These are phyloP conservation scores for Candida xyloterini DNA, from an alignment of 805 yeast genomes.

Conservation along the genomic window DNA sequence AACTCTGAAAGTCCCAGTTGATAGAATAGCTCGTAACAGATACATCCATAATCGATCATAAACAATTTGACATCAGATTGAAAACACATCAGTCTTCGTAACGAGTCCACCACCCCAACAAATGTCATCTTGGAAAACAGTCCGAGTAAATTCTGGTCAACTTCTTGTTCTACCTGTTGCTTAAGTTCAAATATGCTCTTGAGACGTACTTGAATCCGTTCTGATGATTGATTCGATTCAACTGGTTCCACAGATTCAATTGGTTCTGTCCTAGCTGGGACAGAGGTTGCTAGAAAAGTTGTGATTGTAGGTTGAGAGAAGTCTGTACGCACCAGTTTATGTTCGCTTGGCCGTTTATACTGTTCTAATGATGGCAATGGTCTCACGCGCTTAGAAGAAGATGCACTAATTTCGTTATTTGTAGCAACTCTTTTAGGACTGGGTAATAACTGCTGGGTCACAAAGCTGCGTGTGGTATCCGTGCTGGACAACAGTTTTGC, in stretches of 20 bases:
- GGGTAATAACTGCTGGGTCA: constrained; percentile 57
- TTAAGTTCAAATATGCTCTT: constrained; percentile 60
- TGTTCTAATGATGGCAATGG: constrained; percentile 9
- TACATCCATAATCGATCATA: constrained; percentile 75
- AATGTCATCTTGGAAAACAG: constrained; percentile 67
- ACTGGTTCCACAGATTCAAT: background rate
- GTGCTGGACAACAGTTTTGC: constrained; percentile 49
- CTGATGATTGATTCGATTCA: background rate
- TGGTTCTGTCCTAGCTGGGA: constrained; percentile 2
- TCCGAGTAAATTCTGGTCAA: constrained; percentile 57
- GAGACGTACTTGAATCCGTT: constrained; percentile 44
- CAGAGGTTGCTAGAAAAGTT: constrained; percentile 27
- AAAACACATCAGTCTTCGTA: constrained; percentile 69
- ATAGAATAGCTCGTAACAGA: constrained; percentile 69
- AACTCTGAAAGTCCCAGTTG: constrained; percentile 78
- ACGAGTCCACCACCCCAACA: constrained; percentile 79
- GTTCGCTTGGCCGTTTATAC: constrained; percentile 48
- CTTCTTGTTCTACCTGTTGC: constrained; percentile 42
- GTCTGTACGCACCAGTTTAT: constrained; percentile 70
- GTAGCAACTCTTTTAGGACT: constrained; percentile 29
- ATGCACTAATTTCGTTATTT: constrained; percentile 10
- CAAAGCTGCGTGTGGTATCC: constrained; percentile 67
- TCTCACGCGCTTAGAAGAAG: constrained; percentile 7
- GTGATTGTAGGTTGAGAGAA: constrained; percentile 57
- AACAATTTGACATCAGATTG: constrained; percentile 79